Conservation (phyloP, 352 stramenopile genomes). For the Elongisporangium prolatum region DNA sequence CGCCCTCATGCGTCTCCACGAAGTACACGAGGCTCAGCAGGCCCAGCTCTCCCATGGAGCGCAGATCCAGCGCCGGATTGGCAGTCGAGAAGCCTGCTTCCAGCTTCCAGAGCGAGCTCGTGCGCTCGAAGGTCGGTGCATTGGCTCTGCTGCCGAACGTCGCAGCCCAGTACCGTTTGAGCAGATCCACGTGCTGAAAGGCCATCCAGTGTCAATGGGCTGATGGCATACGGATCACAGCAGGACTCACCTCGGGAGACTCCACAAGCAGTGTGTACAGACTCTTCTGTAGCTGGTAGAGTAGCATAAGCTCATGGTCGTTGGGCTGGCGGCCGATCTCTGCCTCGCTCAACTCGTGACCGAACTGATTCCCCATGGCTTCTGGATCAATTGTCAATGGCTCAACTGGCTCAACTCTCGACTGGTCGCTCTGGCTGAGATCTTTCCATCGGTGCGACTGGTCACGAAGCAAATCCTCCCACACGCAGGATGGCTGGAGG, state of each 20-base stretch:
- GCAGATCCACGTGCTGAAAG: constrained; percentile 42
- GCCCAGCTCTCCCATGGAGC: constrained; percentile 49
- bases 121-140: constrained; percentile 31
- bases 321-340: constrained; percentile 42
- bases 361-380: constrained; percentile 41
- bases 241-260: constrained; percentile 43
- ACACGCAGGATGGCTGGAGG: neutral
- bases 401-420: too few species aligned
- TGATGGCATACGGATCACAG: neutral
- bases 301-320: constrained; percentile 56
- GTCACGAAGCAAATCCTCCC: neutral
- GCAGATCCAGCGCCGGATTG: constrained; percentile 52
- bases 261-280: constrained; percentile 51
- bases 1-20: constrained; percentile 44
- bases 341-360: constrained; percentile 22
- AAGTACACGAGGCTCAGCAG: constrained; percentile 70
- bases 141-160: constrained; percentile 28
- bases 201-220: neutral
- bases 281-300: constrained; percentile 59
- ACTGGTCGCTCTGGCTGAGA: neutral
- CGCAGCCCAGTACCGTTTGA: constrained; percentile 58
- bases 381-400: neutral
- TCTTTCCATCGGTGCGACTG: neutral
- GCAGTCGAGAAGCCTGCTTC: constrained; percentile 42
- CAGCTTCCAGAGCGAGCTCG: constrained; percentile 35